Conservation (phyloP, 2,329 filamentous ascomycete genomes). For the Harringtonia aguacate region DNA sequence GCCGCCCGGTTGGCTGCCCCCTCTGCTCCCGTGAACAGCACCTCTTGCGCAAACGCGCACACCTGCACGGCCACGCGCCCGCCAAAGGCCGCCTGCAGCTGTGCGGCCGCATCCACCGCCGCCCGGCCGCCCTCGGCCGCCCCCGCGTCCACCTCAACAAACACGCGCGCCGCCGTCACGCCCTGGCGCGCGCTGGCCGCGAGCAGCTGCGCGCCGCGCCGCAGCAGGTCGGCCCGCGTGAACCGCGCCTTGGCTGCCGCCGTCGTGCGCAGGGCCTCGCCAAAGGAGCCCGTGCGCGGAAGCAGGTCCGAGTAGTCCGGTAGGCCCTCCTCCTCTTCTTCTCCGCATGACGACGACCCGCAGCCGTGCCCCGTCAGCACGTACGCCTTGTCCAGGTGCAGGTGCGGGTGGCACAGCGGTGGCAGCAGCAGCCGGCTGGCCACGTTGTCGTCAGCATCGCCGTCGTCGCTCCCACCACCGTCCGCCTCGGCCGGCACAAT, state of each 20-base stretch:
- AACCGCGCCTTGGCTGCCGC: conserved; percentile 52
- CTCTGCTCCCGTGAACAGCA: conserved; percentile 36
- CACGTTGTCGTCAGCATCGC: neutral
- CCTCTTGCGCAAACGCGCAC: conserved; percentile 61
- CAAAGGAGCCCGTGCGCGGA: conserved; percentile 50
- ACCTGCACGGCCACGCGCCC: conserved; percentile 51
- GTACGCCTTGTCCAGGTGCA: conserved; percentile 61
- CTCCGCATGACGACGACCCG: neutral
- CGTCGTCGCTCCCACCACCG: neutral
- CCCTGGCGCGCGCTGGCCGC: conserved; percentile 53
- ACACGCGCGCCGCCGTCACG: conserved; percentile 59
- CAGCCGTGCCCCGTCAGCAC: conserved; percentile 32
- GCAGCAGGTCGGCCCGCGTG: conserved; percentile 48
- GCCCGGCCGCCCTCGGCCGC: conserved; percentile 27
- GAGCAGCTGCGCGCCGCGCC: conserved; percentile 53
- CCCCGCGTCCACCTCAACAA: conserved; percentile 58
- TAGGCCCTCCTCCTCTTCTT: conserved; percentile 7
- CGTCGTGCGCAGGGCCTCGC: conserved; percentile 46
- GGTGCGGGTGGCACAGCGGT: conserved; percentile 57
- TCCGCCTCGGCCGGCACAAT: neutral
- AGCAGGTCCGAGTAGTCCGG: conserved; percentile 49
- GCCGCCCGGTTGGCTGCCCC: conserved; percentile 41
- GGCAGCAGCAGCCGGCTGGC: conserved; percentile 20
- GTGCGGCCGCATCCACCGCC: conserved; percentile 38
- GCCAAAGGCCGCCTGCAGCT: conserved; percentile 42